These are phyloP conservation scores for Beauveria australis DNA, from an alignment of 2,329 filamentous ascomycete genomes.

Conservation along the genomic window DNA sequence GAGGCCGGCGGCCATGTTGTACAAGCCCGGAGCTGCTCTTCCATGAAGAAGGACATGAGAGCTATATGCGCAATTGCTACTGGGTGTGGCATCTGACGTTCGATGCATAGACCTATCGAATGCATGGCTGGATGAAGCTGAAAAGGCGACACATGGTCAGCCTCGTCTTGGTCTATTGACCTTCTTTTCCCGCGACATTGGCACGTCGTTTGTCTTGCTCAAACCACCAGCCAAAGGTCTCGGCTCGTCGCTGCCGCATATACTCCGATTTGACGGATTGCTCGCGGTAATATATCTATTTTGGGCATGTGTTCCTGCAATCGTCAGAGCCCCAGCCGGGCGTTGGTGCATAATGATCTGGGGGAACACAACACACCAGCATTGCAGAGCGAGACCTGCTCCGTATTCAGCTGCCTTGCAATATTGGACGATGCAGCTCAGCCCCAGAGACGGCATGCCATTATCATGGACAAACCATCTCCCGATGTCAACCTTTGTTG, in stretches of 20 bases:
- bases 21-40: background rate
- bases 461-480: too few species aligned
- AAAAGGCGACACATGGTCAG: background rate
- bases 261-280: background rate
- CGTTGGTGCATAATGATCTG: background rate
- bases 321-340: background rate
- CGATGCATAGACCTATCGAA: too few species aligned
- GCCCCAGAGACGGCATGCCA: too few species aligned
- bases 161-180: background rate
- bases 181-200: background rate
- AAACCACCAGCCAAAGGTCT: background rate
- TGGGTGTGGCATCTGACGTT: background rate
- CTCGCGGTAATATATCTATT: background rate
- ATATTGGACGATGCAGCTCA: too few species aligned
- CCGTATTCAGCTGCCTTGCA: too few species aligned
- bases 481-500: too few species aligned
- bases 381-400: background rate
- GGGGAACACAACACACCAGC: background rate
- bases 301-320: background rate
- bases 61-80: background rate
- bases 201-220: background rate
- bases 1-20: background rate
- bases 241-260: constrained; percentile 1
- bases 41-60: too few species aligned
- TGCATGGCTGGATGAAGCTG: background rate